Evolutionary conservation across 1,284 basidiomycete species (phyloP).

Genomic region (Xerocomus amazonicus): DNA sequence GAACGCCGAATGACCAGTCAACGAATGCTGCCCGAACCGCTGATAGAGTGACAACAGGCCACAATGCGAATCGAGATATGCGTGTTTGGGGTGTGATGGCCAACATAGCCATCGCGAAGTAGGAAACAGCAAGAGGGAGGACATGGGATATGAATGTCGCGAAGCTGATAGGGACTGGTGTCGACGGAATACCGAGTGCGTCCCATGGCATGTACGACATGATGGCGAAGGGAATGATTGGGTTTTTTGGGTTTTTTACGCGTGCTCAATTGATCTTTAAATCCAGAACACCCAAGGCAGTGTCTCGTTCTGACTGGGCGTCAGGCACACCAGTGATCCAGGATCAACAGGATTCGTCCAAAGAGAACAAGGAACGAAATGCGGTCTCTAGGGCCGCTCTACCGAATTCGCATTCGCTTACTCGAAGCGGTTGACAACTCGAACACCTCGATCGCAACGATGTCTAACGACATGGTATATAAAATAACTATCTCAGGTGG

Average conservation of each 20-base stretch:
- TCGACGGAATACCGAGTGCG: background rate
- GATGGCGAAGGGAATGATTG: too few relatives aligned
- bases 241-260: too few relatives aligned
- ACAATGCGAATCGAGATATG: background rate
- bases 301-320: too few relatives aligned
- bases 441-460: too few relatives aligned
- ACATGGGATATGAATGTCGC: background rate
- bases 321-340: too few relatives aligned
- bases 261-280: too few relatives aligned
- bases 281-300: too few relatives aligned
- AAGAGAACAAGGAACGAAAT: too few relatives aligned
- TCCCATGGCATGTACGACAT: background rate
- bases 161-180: background rate
- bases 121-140: background rate
- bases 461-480: too few relatives aligned
- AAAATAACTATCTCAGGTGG: too few relatives aligned
- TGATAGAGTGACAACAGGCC: background rate
- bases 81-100: background rate
- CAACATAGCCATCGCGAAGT: background rate
- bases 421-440: too few relatives aligned
- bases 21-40: background rate
- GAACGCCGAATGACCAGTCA: background rate
- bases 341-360: too few relatives aligned
- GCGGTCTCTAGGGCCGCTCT: background rate
- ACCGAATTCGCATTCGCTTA: background rate